Base-by-base conservation (phyloP, 2,329 filamentous ascomycete genomes). In the Exophiala sideris region DNA sequence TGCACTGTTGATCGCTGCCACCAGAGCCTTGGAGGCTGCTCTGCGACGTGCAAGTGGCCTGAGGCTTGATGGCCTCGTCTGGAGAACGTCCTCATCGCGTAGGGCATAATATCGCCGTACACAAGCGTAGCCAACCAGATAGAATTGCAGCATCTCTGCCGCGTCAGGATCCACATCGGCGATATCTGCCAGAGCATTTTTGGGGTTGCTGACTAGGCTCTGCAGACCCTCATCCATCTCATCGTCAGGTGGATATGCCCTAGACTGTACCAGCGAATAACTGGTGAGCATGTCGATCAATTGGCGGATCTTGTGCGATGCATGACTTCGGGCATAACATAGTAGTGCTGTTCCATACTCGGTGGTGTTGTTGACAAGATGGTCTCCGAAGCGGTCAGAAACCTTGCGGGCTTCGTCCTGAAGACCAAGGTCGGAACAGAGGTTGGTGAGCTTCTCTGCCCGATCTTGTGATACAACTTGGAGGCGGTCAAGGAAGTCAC, bases 111-210 rank as follows among this genome's bases (percentile, higher is more conserved):
- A 96, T 62, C 86, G 87, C 34, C 92, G 87, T 16, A 97, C 77
- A 0, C 91, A 95, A 18, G 91, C 92, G 66, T 97, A 97, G 18
- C 92, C 92, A 68, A 89, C 94, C 8, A 96, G 83, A 72, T 91
- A 87, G 57, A 87, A 88, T 44, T 91, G 89, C 2, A 97, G 78
- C 9, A 96, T 81, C 62, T 88, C 81, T 7, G 91, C 92, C 6
- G 90, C 91, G 66, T 91, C 87, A 32, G 87, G 74, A 64, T 96
- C 92, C 49, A 86, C 80, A 21, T 81, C 79, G 5, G 89, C 88
- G 49, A 92, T 83, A 29, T 82, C 77, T 51, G 86, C 83, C 2
- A 97, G 77, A 0, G 88, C 86, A 11, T 81, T 73, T 62, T 86
- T 86, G 10, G 91, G 88, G 48, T 86, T 84, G 50, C 79, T 80